Evolutionary conservation across 208 protist genomes (phyloP), one percentile per base, ranked within the genome.

Genomic region (Strigomonas culicis): DNA sequence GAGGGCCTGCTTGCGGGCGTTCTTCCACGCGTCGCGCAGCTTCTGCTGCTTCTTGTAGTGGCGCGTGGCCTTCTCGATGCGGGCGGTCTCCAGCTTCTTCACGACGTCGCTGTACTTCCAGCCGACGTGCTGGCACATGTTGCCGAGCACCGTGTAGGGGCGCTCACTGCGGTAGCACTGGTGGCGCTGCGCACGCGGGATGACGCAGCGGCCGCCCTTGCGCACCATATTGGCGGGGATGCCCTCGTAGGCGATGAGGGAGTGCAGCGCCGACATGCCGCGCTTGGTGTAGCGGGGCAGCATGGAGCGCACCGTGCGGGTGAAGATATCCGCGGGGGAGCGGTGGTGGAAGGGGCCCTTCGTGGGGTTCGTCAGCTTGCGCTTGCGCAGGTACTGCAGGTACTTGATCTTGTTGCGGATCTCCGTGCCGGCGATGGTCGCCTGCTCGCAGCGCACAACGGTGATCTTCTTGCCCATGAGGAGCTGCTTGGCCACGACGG

Each of bases 361-460:
- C 28, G 62, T 86, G 41, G 98, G 99, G 93, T 99, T 99, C 69
- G 96, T 97, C 83, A 99, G 98, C 59, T 88, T 93, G 31, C 90
- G 88, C 88, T 99, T 99, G 70, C 86, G 78, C 10, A 99, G 74
- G 79, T 95, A 99, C 69, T 85, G 68, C 28, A 94, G 73, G 73
- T 86, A 93, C 91, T 93, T 97, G 79, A 92, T 87, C 89, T 99
- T 99, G 97, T 99, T 99, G 74, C 98, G 97, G 81, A 97, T 92
- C 75, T 99, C 80, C 25, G 93, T 84, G 50, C 98, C 98, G 34
- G 93, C 94, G 60, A 99, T 95, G 70, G 84, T 95, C 56, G 99
- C 77, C 67, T 98, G 89, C 86, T 99, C 98, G 77, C 93, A 98
- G 53, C 98, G 90, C 32, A 99, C 96, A 27, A 98, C 88, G 47